Percentiles rank a stretch among this genome's conserved stretches.
Evolutionary conservation across 305 asterid genomes (phyloP).

Genomic region (Solanum hybrid): DNA sequence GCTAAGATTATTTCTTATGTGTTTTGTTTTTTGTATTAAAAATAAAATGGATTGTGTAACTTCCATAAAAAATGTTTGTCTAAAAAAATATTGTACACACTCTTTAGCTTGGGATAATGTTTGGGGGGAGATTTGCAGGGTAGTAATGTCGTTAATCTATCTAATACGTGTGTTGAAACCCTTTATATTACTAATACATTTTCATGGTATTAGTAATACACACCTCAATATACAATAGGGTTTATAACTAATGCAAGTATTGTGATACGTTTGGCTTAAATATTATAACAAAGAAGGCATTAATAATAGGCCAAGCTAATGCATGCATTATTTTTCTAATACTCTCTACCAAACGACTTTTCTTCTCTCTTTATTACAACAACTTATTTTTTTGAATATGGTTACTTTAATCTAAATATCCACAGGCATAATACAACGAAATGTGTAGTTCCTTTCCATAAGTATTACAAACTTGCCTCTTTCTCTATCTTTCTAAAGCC

Average conservation of each 20-base stretch:
- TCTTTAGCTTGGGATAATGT: not conserved
- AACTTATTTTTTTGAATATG: not conserved
- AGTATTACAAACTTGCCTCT: not conserved
- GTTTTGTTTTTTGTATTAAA: not conserved
- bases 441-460: not conserved
- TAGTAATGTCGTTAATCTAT: not conserved
- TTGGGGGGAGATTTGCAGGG: not conserved
- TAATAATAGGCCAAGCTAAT: not conserved
- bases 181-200: not conserved
- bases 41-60: not conserved
- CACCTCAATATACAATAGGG: not conserved
- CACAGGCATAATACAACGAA: not conserved
- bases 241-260: not conserved
- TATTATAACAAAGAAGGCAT: not conserved
- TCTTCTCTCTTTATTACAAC: too few species aligned
- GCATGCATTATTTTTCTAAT: not conserved
- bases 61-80: not conserved
- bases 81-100: not conserved
- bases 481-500: not conserved
- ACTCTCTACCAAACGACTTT: not conserved
- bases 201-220: not conserved
- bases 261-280: not conserved
- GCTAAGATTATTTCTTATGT: not conserved
- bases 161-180: not conserved
- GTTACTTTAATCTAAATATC: too few species aligned